Evolutionary conservation across 2,329 filamentous ascomycete genomes (phyloP).

Genomic region (Fusarium euwallaceae): DNA sequence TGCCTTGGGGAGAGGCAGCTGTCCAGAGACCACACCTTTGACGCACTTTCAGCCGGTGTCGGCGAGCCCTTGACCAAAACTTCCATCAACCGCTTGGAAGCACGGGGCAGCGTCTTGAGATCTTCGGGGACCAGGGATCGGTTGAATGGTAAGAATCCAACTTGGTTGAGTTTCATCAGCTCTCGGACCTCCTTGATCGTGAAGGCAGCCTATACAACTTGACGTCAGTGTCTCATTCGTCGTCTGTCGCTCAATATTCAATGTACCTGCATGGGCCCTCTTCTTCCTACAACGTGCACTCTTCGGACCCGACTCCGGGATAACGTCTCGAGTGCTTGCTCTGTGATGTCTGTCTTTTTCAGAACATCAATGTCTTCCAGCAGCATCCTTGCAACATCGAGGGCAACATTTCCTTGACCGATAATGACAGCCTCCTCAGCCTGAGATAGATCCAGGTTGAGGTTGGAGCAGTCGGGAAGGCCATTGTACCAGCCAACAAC

Average conservation of each 20-base stretch:
- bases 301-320: slow-evolving; percentile 79
- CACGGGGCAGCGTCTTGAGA: slow-evolving; percentile 77
- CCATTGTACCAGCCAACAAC: slow-evolving; percentile 99
- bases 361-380: slow-evolving; percentile 81
- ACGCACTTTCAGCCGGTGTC: slow-evolving; percentile 59
- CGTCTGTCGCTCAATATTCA: slow-evolving; percentile 27
- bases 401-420: slow-evolving; percentile 94
- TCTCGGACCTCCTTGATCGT: slow-evolving; percentile 96
- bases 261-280: slow-evolving; percentile 85
- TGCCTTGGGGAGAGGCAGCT: slow-evolving; percentile 84
- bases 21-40: slow-evolving; percentile 85
- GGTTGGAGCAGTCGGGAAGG: slow-evolving; percentile 80
- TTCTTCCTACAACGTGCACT: slow-evolving; percentile 88
- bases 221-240: slow-evolving; percentile 7
- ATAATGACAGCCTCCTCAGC: slow-evolving; percentile 89
- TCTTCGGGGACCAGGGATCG: slow-evolving; percentile 75
- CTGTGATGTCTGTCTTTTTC: slow-evolving; percentile 88
- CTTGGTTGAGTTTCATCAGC: slow-evolving; percentile 79
- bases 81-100: slow-evolving; percentile 82
- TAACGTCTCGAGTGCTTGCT: slow-evolving; percentile 82
- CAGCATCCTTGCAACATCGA: slow-evolving; percentile 92
- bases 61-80: slow-evolving; percentile 82
- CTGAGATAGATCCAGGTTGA: slow-evolving; percentile 79
- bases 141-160: slow-evolving; percentile 79
- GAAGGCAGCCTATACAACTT: slow-evolving; percentile 77